Percentiles rank a stretch among this genome's conserved stretches.
These are phyloP conservation scores for Akanthomyces uredinophilus DNA, from an alignment of 2,329 filamentous ascomycete genomes.

Conservation along the genomic window DNA sequence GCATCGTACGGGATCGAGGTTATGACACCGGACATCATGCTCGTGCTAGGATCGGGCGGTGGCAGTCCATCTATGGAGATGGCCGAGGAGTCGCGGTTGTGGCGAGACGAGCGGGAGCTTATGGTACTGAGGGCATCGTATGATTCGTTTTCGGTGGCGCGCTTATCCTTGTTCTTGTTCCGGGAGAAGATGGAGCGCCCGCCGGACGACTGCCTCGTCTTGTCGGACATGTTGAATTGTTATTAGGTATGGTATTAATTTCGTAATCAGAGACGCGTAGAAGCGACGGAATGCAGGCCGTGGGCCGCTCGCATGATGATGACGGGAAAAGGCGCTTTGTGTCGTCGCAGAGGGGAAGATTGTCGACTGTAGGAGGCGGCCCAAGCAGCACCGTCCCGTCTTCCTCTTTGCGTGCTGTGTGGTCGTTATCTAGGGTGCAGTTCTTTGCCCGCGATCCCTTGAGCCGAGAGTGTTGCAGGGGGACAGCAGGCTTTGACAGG, in stretches of 20 bases:
- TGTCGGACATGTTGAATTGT: conserved; percentile 58
- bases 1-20: conserved; percentile 84
- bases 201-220: conserved; percentile 72
- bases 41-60: conserved; percentile 60
- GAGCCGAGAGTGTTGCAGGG: background rate
- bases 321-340: conserved; percentile 13
- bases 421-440: background rate
- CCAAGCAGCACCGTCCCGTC: background rate
- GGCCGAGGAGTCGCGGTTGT: conserved; percentile 67
- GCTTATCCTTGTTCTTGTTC: conserved; percentile 71
- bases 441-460: background rate
- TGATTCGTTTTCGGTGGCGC: conserved; percentile 57
- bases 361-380: conserved; percentile 3
- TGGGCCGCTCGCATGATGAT: conserved; percentile 38
- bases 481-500: background rate
- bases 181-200: conserved; percentile 82
- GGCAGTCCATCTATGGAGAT: conserved; percentile 65
- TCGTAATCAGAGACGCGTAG: conserved; percentile 25
- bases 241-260: background rate
- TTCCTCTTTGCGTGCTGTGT: background rate
- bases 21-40: conserved; percentile 75
- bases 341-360: conserved; percentile 5
- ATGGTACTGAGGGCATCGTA: conserved; percentile 56
- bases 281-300: conserved; percentile 30
- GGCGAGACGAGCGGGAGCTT: conserved; percentile 67